These are phyloP conservation scores for Annulohypoxylon nitens DNA, from an alignment of 495 filamentous ascomycete genomes.

Conservation along the genomic window DNA sequence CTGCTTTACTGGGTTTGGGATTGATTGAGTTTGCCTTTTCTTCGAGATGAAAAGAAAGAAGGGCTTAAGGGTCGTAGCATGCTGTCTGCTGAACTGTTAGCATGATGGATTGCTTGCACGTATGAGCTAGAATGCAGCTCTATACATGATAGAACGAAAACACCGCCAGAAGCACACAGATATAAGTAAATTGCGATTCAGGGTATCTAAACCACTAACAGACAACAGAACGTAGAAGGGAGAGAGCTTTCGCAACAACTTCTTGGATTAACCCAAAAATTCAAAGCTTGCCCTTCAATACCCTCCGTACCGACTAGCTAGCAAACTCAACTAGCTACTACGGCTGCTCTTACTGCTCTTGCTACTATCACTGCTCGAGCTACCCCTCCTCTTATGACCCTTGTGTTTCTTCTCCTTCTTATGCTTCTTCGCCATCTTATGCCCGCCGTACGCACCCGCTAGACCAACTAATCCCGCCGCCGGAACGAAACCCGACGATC, in stretches of 20 bases:
- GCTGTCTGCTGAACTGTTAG: neutral
- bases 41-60: too few species aligned
- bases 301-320: neutral
- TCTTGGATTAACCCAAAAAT: neutral
- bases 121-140: neutral
- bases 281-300: neutral
- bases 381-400: constrained; percentile 43
- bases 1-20: too few species aligned
- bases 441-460: constrained; percentile 35
- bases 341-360: constrained; percentile 42
- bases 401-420: constrained; percentile 52
- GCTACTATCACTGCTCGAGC: constrained; percentile 45
- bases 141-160: neutral
- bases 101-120: neutral
- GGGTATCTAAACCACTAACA: neutral
- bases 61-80: neutral
- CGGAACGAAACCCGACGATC: constrained; percentile 27
- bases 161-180: neutral
- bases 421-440: constrained; percentile 44
- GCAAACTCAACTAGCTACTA: constrained; percentile 32
- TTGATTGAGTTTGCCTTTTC: too few species aligned
- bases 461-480: constrained; percentile 20
- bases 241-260: neutral
- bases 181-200: neutral
- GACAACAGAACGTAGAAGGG: too few species aligned